phyloP scores from a whole-genome alignment of 2,329 filamentous ascomycete species.

The Alternaria sp. region DNA sequence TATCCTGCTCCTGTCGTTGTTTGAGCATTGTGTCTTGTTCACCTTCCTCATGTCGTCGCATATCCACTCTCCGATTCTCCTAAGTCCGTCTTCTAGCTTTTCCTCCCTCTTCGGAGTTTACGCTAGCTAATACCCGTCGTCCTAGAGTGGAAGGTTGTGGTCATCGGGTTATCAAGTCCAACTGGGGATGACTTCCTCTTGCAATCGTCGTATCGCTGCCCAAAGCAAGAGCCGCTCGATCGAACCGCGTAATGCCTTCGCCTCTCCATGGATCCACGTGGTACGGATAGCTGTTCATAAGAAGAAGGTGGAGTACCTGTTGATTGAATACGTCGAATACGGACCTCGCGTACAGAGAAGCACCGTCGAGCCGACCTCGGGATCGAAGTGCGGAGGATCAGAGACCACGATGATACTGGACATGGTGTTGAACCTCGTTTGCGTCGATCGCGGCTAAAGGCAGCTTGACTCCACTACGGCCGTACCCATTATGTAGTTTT shows the following conservation, averaged over 20 bases:
- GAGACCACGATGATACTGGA: neutral
- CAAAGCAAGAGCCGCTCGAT: no score
- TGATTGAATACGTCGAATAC: neutral
- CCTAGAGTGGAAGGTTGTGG: no score
- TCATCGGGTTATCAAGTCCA: no score
- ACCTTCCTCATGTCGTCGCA: constrained; percentile 45
- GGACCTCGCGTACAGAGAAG: neutral
- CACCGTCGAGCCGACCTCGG: neutral
- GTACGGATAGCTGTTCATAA: neutral
- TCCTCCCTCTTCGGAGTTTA: no score
- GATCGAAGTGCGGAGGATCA: neutral
- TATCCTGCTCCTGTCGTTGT: neutral
- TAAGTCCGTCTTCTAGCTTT: no score
- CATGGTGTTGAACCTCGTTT: neutral
- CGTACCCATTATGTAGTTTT: neutral
- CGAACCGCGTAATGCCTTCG: neutral
- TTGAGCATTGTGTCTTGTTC: neutral
- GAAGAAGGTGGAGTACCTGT: neutral
- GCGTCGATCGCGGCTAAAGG: neutral
- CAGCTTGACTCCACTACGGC: neutral
- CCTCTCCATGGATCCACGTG: neutral
- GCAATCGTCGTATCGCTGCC: no score
- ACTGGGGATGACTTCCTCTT: no score
- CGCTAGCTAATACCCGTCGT: no score
- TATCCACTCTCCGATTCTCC: no score